These are phyloP conservation scores for Globisporangium irregulare DNA, from an alignment of 352 stramenopile species.

Conservation along the genomic window DNA sequence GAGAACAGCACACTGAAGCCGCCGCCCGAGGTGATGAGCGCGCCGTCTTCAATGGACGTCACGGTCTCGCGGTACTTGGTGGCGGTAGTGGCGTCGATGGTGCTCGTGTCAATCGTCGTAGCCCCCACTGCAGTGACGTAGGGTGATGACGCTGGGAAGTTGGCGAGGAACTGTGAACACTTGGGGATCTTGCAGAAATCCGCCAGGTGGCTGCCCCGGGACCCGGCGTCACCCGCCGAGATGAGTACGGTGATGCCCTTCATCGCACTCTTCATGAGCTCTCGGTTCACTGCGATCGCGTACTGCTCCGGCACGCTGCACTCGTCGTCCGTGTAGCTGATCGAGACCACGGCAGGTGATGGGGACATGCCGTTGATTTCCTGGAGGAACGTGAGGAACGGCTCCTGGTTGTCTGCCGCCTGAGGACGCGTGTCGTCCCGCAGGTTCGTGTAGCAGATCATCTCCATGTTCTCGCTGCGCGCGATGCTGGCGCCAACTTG, in stretches of 20 bases:
- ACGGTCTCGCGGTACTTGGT: slow-evolving; percentile 49
- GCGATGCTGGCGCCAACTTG: slow-evolving; percentile 54
- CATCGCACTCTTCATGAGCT: slow-evolving; percentile 74
- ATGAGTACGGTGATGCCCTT: slow-evolving; percentile 65
- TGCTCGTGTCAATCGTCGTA: slow-evolving; percentile 35
- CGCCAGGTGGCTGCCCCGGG: slow-evolving; percentile 49
- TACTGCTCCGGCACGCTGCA: slow-evolving; percentile 58
- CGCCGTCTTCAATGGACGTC: slow-evolving; percentile 38
- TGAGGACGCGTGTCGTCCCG: slow-evolving; percentile 42
- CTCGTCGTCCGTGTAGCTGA: slow-evolving; percentile 85
- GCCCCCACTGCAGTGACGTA: slow-evolving; percentile 68
- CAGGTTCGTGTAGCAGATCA: slow-evolving; percentile 62
- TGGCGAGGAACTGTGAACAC: slow-evolving; percentile 55
- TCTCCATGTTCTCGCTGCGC: slow-evolving; percentile 40
- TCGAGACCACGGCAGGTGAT: slow-evolving; percentile 59
- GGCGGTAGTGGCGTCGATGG: neutral
- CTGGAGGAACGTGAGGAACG: slow-evolving; percentile 71
- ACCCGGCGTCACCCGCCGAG: slow-evolving; percentile 61
- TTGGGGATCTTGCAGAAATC: slow-evolving; percentile 40
- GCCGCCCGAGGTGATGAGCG: slow-evolving; percentile 73
- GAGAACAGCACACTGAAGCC: slow-evolving; percentile 61
- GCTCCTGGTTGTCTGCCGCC: slow-evolving; percentile 74
- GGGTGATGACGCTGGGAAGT: slow-evolving; percentile 74
- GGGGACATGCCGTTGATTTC: slow-evolving; percentile 67
- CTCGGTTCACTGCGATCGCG: slow-evolving; percentile 54